Evolutionary conservation across 768 basidiomycete genomes (phyloP), one percentile per base, ranked within the genome.

Genomic region (Leccinum incarnatum): DNA sequence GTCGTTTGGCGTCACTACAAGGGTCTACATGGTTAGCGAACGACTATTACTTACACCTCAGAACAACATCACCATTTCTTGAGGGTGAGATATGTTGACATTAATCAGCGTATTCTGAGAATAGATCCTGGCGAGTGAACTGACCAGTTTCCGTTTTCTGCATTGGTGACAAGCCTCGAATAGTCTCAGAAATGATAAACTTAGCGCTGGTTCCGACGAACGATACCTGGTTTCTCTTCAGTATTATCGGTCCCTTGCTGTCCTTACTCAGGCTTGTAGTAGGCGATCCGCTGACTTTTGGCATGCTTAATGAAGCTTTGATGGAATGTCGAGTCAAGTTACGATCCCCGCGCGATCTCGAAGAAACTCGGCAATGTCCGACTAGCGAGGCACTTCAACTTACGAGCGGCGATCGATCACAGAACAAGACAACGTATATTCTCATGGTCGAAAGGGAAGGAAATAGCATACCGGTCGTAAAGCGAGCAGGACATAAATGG

Each of bases 401-500:
- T 9, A 42, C 40, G n/a, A 42, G 40, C n/a, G 9, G 40, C n/a
- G 30, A 32, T 30, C 30, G 30, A 12, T 40, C 32, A 32, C 32
- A 51, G 79, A 68, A 14, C 79, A 55, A 55, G 56, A 53, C 75
- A 53, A 81, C 62, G 51, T 79, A 68, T 45, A 79, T 77, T 65
- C 76, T 76, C 57, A 23, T 47, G 53, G 77, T 71, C 29, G 72
- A 63, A 58, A 29, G 54, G 56, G 57, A 55, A 55, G 63, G 54
- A 78, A 68, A 57, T 64, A 67, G 74, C 79, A 81, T 85, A 83
- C 77, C 77, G 73, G 79, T 85, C 83, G 79, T 87, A 80, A 84
- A 78, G 78, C 75, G 79, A 80, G 81, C 81, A 86, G 76, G 76
- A 80, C 81, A 83, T 88, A 87, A 85, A 88, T 85, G 83, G 68